A percentile compares a stretch with the other conserved stretches of the same genome.
These are phyloP conservation scores for Darksidea phi DNA, from an alignment of 495 filamentous ascomycete species.

Conservation along the genomic window DNA sequence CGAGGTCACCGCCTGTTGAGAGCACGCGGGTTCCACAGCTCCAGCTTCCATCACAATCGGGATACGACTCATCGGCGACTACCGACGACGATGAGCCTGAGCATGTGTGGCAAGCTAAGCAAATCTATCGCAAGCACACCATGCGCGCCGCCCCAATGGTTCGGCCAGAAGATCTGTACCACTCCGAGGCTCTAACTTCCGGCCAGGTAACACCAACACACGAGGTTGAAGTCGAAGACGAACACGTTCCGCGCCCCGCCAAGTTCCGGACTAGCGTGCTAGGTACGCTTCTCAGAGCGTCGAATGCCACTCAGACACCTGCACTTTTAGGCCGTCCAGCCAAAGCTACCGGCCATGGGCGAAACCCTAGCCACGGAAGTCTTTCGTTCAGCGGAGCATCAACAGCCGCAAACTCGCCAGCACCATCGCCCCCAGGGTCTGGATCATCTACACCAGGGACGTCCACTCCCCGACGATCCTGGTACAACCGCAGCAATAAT, in stretches of 20 bases:
- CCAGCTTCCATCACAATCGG: neutral
- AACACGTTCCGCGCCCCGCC: conserved; percentile 65
- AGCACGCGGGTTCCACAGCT: conserved; percentile 5
- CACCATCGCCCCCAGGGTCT: conserved; percentile 48
- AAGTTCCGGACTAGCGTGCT: conserved; percentile 77
- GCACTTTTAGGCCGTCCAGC: conserved; percentile 7
- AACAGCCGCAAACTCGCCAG: conserved; percentile 36
- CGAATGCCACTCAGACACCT: conserved; percentile 38
- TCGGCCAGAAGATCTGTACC: conserved; percentile 26
- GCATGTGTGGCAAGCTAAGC: conserved; percentile 20
- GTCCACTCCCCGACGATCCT: conserved; percentile 52
- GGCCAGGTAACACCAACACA: conserved; percentile 61
- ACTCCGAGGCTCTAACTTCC: conserved; percentile 44
- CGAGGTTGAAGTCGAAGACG: conserved; percentile 58
- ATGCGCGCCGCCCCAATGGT: neutral
- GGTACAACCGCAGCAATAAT: conserved; percentile 57
- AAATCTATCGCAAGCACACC: conserved; percentile 27
- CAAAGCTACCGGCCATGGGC: conserved; percentile 28
- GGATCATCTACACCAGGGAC: conserved; percentile 55
- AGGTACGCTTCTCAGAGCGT: conserved; percentile 74
- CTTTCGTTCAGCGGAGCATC: conserved; percentile 26
- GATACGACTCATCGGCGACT: conserved; percentile 1
- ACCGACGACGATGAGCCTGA: conserved; percentile 29
- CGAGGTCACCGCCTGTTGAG: neutral
- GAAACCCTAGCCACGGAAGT: conserved; percentile 15